Percentiles rank a stretch among this genome's conserved stretches.
Conservation (phyloP, 1,139 yeast genomes). For the Pneumocystis sp. region DNA sequence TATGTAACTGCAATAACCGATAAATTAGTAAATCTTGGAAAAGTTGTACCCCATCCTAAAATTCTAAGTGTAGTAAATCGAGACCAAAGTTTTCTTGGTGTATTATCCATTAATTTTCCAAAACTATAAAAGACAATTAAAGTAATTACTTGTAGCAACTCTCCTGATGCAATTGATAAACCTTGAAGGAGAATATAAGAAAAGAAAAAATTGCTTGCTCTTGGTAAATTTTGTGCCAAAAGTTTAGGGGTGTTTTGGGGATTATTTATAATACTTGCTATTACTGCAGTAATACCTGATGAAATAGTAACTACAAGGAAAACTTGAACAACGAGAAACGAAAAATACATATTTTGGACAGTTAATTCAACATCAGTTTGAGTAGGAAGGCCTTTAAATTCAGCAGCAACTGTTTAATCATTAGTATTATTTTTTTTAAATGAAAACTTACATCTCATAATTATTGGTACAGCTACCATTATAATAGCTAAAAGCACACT, state of each 20-base stretch:
- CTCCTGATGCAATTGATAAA: slow-evolving; percentile 63
- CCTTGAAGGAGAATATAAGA: slow-evolving; percentile 69
- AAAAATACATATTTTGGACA: slow-evolving; percentile 77
- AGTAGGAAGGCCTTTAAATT: slow-evolving; percentile 52
- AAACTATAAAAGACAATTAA: slow-evolving; percentile 55
- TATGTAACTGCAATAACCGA: slow-evolving; percentile 35
- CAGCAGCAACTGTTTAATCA: slow-evolving; percentile 5
- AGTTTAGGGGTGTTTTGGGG: slow-evolving; percentile 53
- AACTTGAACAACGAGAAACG: slow-evolving; percentile 75
- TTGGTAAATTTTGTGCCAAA: slow-evolving; percentile 64
- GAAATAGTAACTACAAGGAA: slow-evolving; percentile 70
- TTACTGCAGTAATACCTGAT: slow-evolving; percentile 68
- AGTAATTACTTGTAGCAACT: slow-evolving; percentile 61
- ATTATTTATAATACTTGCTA: slow-evolving; percentile 45
- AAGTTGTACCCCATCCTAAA: slow-evolving; percentile 75
- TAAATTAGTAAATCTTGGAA: slow-evolving; percentile 64
- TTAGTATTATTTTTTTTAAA: not conserved
- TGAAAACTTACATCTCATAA: slow-evolving; percentile 55
- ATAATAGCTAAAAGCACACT: slow-evolving; percentile 65
- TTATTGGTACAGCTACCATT: slow-evolving; percentile 71
- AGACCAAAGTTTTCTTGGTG: slow-evolving; percentile 76
- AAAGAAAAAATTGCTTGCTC: slow-evolving; percentile 71
- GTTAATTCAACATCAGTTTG: slow-evolving; percentile 57
- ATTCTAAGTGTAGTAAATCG: slow-evolving; percentile 50
- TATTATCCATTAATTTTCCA: slow-evolving; percentile 54